A percentile compares a stretch with the other conserved stretches of the same genome.
phyloP scores from a whole-genome alignment of 1,284 basidiomycete genomes.

The Papiliotrema fonsecae region DNA sequence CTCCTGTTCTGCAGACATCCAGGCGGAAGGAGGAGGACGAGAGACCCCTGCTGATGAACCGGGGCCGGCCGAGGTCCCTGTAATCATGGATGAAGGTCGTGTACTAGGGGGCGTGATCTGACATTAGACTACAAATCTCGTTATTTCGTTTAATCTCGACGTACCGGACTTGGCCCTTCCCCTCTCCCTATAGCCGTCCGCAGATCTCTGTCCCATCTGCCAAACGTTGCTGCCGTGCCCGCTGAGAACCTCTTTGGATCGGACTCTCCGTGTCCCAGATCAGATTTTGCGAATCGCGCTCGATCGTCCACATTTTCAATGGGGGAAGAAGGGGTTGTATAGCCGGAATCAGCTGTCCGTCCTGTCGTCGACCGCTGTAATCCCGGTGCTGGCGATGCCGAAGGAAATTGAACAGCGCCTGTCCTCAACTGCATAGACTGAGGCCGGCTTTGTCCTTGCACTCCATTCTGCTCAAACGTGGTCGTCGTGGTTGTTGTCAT shows the following conservation, averaged over 20 bases:
- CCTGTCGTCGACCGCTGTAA: not conserved
- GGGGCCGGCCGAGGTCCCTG: too few relatives aligned
- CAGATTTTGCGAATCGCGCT: slow-evolving; percentile 14
- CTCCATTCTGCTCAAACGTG: slow-evolving; percentile 19
- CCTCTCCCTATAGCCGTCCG: slow-evolving; percentile 4
- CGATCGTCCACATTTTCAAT: not conserved
- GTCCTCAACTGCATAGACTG: slow-evolving; percentile 7
- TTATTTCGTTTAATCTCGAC: too few relatives aligned
- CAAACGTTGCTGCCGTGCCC: slow-evolving; percentile 30
- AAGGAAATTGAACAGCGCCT: not conserved
- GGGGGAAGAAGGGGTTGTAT: not conserved
- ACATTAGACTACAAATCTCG: too few relatives aligned
- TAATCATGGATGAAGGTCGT: too few relatives aligned
- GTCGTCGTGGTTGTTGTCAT: slow-evolving; percentile 28
- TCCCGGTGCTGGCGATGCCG: not conserved
- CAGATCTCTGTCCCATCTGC: slow-evolving; percentile 23
- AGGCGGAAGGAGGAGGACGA: slow-evolving; percentile 17
- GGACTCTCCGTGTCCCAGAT: slow-evolving; percentile 19
- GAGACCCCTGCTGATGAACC: too few relatives aligned
- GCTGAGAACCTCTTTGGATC: slow-evolving; percentile 19
- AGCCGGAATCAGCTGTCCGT: not conserved
- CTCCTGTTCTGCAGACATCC: slow-evolving; percentile 39
- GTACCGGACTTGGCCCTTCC: not conserved
- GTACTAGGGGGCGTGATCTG: too few relatives aligned
- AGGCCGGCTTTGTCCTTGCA: slow-evolving; percentile 1